Base-by-base conservation (phyloP, 305 asterid species). In the Fraxinus velutina region DNA sequence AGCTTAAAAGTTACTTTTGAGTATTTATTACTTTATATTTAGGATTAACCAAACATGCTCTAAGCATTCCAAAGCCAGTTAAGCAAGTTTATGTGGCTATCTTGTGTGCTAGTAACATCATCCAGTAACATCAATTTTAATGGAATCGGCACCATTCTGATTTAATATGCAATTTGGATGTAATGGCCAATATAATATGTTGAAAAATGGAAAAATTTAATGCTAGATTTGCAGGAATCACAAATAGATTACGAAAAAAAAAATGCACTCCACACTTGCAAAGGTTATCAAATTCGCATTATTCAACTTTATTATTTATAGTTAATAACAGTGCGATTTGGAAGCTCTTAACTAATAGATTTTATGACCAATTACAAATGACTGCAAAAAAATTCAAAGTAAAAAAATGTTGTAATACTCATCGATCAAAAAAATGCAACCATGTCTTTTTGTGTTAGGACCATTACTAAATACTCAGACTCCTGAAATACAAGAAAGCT, bases 381-480 rank as follows among this genome's bases (percentile, higher is more conserved):
- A 60, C 55, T 79, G 82, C 78, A 55, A 55, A 64, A 76, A 83
- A 42, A 37, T 32, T 50, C 60, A 6, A 76, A 81, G 70, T 33
- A 66, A 6, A 81, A 44, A 37, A 33, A 27, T 66, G 44, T 30
- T 6, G 12, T 70, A 70, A 70, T 70, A 1, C 75, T 15, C n/a
- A 30, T 2, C 12, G 5, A 70, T 70, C 2, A 29, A 70, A 70
- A 30, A 70, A 5, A 32, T 70, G 17, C 36, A 27, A 66, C 19
- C 36, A 10, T 15, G 75, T 70, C 37, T 32, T 12, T 17, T 1
- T 12, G 37, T 30, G 37, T 70, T 70, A 30, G 10, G 19, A 12
- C 42, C 75, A 70, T 29, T 68, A 30, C 39, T 68, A 10, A 68
- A 68, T 68, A 5, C 75, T 52, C 22, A 29, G 9, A 30, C 75